A percentile compares a stretch with the other conserved stretches of the same genome.
These are phyloP conservation scores for Xylaria sp. DNA, from an alignment of 2,329 filamentous ascomycete genomes.

Conservation along the genomic window DNA sequence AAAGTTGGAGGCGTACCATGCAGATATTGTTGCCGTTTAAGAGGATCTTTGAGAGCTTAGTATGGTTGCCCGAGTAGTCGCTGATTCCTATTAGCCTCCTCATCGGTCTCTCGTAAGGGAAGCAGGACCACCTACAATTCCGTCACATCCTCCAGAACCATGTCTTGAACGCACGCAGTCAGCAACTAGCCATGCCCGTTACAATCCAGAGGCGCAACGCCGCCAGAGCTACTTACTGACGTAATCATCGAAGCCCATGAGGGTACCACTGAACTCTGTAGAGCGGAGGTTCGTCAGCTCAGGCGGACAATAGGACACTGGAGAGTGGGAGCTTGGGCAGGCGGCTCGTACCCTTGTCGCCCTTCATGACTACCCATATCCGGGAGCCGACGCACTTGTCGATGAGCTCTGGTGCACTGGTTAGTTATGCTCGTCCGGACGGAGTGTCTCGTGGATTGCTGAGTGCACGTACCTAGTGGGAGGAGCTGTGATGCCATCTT, in stretches of 20 bases:
- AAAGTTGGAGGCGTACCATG: constrained; percentile 73
- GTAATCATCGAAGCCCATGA: constrained; percentile 98
- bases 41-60: constrained; percentile 90
- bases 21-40: constrained; percentile 98
- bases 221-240: constrained; percentile 78
- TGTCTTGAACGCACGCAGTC: constrained; percentile 64
- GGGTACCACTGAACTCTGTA: constrained; percentile 90
- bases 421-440: constrained; percentile 11
- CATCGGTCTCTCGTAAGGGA: background rate
- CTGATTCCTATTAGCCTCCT: constrained; percentile 53
- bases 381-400: constrained; percentile 98
- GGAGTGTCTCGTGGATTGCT: background rate
- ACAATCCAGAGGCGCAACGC: background rate
- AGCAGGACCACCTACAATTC: constrained; percentile 70
- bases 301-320: too few relatives aligned
- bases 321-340: too few relatives aligned
- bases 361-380: constrained; percentile 99
- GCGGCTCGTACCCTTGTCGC: constrained; percentile 80
- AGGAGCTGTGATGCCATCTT: constrained; percentile 76
- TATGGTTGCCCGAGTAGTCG: constrained; percentile 87
- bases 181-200: background rate
- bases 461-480: constrained; percentile 63
- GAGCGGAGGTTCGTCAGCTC: too few relatives aligned
- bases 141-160: constrained; percentile 96
- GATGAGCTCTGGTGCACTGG: constrained; percentile 78